These are phyloP conservation scores for Aphanomyces invadans DNA, from an alignment of 352 stramenopile species.

Conservation along the genomic window DNA sequence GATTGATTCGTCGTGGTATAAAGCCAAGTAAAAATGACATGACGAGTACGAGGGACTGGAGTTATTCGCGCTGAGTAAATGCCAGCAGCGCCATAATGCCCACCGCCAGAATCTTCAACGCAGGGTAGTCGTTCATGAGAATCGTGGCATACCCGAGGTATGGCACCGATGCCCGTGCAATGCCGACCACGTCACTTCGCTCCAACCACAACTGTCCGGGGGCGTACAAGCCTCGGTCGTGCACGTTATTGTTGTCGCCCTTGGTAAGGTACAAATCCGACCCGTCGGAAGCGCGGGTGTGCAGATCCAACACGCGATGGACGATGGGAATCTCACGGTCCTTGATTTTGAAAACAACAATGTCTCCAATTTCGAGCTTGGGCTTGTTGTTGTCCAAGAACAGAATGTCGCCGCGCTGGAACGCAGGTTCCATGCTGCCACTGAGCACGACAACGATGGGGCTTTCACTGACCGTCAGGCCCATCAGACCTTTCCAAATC, in stretches of 20 bases:
- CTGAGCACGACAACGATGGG: slow-evolving; percentile 98
- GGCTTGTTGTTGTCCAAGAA: slow-evolving; percentile 95
- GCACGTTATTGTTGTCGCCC: slow-evolving; percentile 98
- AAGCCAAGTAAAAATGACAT: slow-evolving; percentile 90
- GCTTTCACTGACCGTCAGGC: slow-evolving; percentile 94
- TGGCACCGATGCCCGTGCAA: slow-evolving; percentile 91
- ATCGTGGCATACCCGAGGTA: slow-evolving; percentile 99
- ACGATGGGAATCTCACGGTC: slow-evolving; percentile 99
- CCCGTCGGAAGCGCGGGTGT: slow-evolving; percentile 82
- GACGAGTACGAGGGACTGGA: not conserved
- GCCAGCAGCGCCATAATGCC: slow-evolving; percentile 72
- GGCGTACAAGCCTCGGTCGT: slow-evolving; percentile 96
- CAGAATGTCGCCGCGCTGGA: slow-evolving; percentile 98
- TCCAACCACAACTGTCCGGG: slow-evolving; percentile 98
- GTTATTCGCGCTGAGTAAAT: slow-evolving; percentile 71
- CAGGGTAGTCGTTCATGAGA: slow-evolving; percentile 98
- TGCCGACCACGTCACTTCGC: slow-evolving; percentile 96
- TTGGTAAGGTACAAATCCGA: slow-evolving; percentile 97
- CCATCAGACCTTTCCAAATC: slow-evolving; percentile 99
- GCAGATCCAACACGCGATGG: slow-evolving; percentile 96
- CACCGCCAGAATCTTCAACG: slow-evolving; percentile 89
- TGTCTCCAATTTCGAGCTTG: slow-evolving; percentile 79
- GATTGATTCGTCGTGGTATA: slow-evolving; percentile 97
- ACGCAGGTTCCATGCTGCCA: slow-evolving; percentile 98
- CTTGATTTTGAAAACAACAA: slow-evolving; percentile 96